These are phyloP conservation scores for Domatiomyces catenatus DNA, from an alignment of 2,329 filamentous ascomycete species.

Conservation along the genomic window DNA sequence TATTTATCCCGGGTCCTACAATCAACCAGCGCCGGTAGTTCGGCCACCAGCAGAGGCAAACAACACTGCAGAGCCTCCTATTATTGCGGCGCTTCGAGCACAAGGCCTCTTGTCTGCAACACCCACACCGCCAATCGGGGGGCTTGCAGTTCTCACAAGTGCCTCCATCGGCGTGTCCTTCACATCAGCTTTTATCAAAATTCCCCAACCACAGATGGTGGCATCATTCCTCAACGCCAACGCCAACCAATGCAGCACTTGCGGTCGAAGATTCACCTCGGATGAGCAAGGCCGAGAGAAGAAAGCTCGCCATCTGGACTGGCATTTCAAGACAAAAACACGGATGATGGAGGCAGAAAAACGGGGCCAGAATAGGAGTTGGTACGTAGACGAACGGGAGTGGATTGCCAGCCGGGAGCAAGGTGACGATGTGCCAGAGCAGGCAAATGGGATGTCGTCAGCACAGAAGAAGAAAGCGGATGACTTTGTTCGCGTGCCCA, in stretches of 20 bases:
- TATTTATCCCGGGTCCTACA: slow-evolving; percentile 5
- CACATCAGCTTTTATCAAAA: slow-evolving; percentile 54
- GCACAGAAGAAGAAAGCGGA: slow-evolving; percentile 40
- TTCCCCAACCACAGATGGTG: slow-evolving; percentile 62
- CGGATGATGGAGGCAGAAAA: slow-evolving; percentile 75
- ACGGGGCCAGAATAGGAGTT: slow-evolving; percentile 77
- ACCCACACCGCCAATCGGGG: slow-evolving; percentile 24
- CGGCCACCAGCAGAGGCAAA: neutral
- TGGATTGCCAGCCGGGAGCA: slow-evolving; percentile 78
- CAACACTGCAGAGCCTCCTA: slow-evolving; percentile 2
- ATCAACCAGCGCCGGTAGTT: slow-evolving; percentile 1
- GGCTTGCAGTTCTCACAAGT: slow-evolving; percentile 15
- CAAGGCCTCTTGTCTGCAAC: slow-evolving; percentile 48
- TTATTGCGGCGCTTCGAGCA: slow-evolving; percentile 37
- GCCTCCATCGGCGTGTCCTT: slow-evolving; percentile 31
- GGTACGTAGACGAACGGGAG: slow-evolving; percentile 85
- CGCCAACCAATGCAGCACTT: slow-evolving; percentile 79
- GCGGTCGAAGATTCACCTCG: slow-evolving; percentile 68
- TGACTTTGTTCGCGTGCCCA: slow-evolving; percentile 69
- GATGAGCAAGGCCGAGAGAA: slow-evolving; percentile 65
- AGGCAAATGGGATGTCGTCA: slow-evolving; percentile 24
- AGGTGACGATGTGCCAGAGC: slow-evolving; percentile 46
- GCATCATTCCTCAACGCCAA: slow-evolving; percentile 62
- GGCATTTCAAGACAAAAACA: slow-evolving; percentile 92
- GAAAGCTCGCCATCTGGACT: slow-evolving; percentile 89